Evolutionary conservation across 768 basidiomycete species (phyloP).

Genomic region (Termitomyces sp.): DNA sequence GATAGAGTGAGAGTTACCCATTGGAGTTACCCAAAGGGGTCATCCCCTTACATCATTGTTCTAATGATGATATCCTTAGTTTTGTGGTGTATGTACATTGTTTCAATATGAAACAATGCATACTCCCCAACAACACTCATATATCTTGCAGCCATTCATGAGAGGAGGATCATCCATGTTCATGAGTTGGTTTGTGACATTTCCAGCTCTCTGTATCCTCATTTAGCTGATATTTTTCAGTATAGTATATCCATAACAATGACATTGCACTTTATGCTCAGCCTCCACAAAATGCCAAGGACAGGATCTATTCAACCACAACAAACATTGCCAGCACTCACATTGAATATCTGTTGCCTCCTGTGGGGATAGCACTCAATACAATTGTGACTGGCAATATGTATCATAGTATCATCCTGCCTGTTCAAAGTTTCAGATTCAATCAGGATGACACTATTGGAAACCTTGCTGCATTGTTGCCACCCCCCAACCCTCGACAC

Average conservation of each 20-base stretch:
- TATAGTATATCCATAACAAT: slow-evolving; percentile 46
- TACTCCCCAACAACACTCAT: too few relatives aligned
- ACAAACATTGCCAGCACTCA: slow-evolving; percentile 17
- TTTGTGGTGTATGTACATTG: slow-evolving; percentile 22
- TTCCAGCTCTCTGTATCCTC: background rate
- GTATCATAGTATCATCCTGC: background rate
- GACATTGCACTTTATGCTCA: slow-evolving; percentile 56
- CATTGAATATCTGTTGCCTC: slow-evolving; percentile 14
- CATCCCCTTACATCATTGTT: too few relatives aligned
- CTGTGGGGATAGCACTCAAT: slow-evolving; percentile 22
- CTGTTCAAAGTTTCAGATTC: background rate
- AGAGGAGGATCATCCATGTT: background rate
- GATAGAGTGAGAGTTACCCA: too few relatives aligned
- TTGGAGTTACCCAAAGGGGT: too few relatives aligned
- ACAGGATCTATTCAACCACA: slow-evolving; percentile 27
- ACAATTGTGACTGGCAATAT: slow-evolving; percentile 20
- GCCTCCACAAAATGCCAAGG: slow-evolving; percentile 42
- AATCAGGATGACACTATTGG: too few relatives aligned
- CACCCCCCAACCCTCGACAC: too few relatives aligned
- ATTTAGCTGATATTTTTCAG: background rate
- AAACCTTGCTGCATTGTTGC: too few relatives aligned
- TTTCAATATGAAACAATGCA: background rate
- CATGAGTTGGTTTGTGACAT: slow-evolving; percentile 42
- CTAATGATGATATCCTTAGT: slow-evolving; percentile 15
- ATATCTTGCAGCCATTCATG: too few relatives aligned